Evolutionary conservation across 176 grass and related monocot genomes (phyloP).

Genomic region (Elaeis guineensis): DNA sequence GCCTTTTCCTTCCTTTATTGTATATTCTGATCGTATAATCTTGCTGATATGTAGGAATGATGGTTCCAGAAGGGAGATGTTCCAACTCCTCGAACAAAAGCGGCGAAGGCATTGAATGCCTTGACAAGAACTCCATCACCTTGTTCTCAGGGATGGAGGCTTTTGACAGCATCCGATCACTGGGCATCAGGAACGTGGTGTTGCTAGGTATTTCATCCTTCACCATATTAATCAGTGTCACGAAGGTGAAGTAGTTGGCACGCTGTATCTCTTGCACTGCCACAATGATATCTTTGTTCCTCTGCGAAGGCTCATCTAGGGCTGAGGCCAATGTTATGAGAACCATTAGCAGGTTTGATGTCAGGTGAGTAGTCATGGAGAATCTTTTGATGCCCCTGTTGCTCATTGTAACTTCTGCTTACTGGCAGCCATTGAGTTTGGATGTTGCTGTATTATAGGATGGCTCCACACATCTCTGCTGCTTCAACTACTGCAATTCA

Average conservation of each 20-base stretch:
- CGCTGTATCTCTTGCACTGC: slow-evolving; percentile 32
- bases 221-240: slow-evolving; percentile 57
- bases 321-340: too few relatives aligned
- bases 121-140: slow-evolving; percentile 32
- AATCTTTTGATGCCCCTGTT: too few relatives aligned
- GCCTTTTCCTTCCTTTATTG: slow-evolving; percentile 23
- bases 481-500: too few relatives aligned
- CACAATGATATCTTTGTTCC: slow-evolving; percentile 1
- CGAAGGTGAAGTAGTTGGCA: slow-evolving; percentile 52
- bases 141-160: slow-evolving; percentile 31
- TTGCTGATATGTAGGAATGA: slow-evolving; percentile 32
- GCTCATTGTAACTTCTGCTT: too few relatives aligned
- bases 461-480: too few relatives aligned
- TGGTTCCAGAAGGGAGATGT: slow-evolving; percentile 43
- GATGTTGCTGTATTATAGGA: too few relatives aligned
- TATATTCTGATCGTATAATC: slow-evolving; percentile 35
- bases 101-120: slow-evolving; percentile 30
- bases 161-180: slow-evolving; percentile 24
- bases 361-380: too few relatives aligned
- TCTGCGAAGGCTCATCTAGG: neutral
- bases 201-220: slow-evolving; percentile 37
- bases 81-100: slow-evolving; percentile 36
- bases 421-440: too few relatives aligned
- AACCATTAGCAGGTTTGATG: too few relatives aligned
- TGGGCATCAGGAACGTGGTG: slow-evolving; percentile 59